Evolutionary conservation across 768 basidiomycete species (phyloP).

Genomic region (Mycena sanguinolenta): DNA sequence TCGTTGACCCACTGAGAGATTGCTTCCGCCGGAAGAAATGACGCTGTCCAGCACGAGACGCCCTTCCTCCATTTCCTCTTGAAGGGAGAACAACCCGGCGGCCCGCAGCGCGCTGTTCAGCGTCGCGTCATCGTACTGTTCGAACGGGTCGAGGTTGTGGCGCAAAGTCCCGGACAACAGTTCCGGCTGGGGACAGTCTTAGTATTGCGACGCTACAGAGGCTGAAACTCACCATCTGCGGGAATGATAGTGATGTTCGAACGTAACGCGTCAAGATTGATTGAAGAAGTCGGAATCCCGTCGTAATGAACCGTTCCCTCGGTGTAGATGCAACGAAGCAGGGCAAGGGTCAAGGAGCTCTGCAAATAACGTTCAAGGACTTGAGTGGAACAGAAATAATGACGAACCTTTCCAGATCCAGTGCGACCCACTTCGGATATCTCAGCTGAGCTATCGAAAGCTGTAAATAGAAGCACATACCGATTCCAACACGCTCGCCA

Average conservation of each 20-base stretch:
- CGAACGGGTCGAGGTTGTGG: constrained; percentile 38
- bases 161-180: constrained; percentile 43
- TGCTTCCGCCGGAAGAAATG: constrained; percentile 72
- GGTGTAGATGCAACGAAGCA: constrained; percentile 67
- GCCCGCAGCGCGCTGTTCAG: constrained; percentile 64
- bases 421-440: constrained; percentile 43
- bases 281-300: constrained; percentile 56
- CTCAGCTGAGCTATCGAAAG: neutral
- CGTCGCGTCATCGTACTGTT: constrained; percentile 66
- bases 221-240: constrained; percentile 51
- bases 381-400: neutral
- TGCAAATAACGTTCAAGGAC: constrained; percentile 9
- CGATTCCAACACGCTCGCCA: constrained; percentile 67
- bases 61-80: constrained; percentile 48
- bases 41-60: constrained; percentile 58
- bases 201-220: neutral
- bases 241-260: constrained; percentile 71
- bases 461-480: constrained; percentile 17
- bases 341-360: constrained; percentile 57
- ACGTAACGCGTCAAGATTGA: constrained; percentile 69
- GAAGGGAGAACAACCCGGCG: constrained; percentile 48
- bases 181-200: constrained; percentile 43
- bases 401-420: constrained; percentile 49
- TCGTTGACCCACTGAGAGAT: constrained; percentile 55
- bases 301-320: constrained; percentile 68